Evolutionary conservation across 2,329 filamentous ascomycete species (phyloP).

Genomic region (Tolypocladium ovalisporum): DNA sequence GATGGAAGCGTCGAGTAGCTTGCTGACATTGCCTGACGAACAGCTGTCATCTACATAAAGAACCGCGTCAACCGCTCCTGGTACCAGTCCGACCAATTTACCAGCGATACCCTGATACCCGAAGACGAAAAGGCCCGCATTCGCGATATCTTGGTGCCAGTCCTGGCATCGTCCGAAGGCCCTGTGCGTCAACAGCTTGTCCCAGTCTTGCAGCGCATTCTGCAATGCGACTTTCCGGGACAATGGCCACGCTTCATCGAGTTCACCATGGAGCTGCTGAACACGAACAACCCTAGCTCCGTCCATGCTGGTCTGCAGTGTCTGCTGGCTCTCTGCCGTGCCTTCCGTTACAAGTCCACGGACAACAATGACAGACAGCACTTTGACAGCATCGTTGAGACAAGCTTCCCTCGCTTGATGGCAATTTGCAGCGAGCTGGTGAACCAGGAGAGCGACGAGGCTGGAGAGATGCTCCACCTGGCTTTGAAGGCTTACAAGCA

Average conservation of each 20-base stretch:
- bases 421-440: constrained; percentile 81
- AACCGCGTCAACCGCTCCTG: constrained; percentile 93
- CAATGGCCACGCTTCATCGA: constrained; percentile 93
- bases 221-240: constrained; percentile 89
- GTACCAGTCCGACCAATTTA: constrained; percentile 65
- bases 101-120: constrained; percentile 63
- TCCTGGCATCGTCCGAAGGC: constrained; percentile 69
- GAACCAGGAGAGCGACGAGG: constrained; percentile 84
- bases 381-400: constrained; percentile 89
- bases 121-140: constrained; percentile 85
- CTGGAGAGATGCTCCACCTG: constrained; percentile 90
- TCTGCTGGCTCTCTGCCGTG: constrained; percentile 84
- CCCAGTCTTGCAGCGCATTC: constrained; percentile 87
- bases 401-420: constrained; percentile 79
- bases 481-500: constrained; percentile 97
- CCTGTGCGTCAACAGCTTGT: constrained; percentile 87
- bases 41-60: constrained; percentile 95
- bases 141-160: constrained; percentile 77
- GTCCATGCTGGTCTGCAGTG: constrained; percentile 93
- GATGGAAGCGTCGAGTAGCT: constrained; percentile 4
- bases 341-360: constrained; percentile 82
- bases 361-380: constrained; percentile 69
- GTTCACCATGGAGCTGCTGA: constrained; percentile 79
- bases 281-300: constrained; percentile 73
- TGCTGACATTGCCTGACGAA: constrained; percentile 4